These are phyloP conservation scores for Aspergillus nidulans DNA, from an alignment of 495 filamentous ascomycete genomes.

Conservation along the genomic window DNA sequence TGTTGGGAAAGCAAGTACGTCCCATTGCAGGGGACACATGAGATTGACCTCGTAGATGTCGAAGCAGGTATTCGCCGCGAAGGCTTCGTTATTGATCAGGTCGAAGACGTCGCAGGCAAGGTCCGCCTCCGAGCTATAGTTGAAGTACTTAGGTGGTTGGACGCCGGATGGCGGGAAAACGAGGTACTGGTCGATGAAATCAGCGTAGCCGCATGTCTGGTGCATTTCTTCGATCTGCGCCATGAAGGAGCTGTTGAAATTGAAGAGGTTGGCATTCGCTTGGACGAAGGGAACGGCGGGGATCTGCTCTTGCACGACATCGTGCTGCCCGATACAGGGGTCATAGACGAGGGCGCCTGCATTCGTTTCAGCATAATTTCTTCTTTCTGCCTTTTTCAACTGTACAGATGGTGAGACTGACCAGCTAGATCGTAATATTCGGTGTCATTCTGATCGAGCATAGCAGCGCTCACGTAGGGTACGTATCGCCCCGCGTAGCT, in stretches of 20 bases:
- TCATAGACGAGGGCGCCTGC: constrained; percentile 39
- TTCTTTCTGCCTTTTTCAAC: neutral
- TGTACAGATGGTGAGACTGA: neutral
- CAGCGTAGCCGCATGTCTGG: constrained; percentile 52
- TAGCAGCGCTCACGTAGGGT: constrained; percentile 50
- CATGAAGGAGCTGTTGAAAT: constrained; percentile 52
- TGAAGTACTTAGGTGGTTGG: constrained; percentile 35
- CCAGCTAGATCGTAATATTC: constrained; percentile 42
- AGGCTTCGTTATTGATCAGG: constrained; percentile 41
- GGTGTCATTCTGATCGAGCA: constrained; percentile 46
- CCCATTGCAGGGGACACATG: constrained; percentile 42
- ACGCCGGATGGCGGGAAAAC: constrained; percentile 47
- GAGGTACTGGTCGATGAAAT: constrained; percentile 53
- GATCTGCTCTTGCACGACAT: constrained; percentile 36
- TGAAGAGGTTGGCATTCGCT: constrained; percentile 50
- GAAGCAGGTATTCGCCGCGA: constrained; percentile 56
- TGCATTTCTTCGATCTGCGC: constrained; percentile 43
- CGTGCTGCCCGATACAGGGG: constrained; percentile 39
- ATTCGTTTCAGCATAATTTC: neutral
- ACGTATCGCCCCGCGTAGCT: constrained; percentile 55
- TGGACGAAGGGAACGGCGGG: constrained; percentile 46
- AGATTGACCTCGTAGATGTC: constrained; percentile 53
- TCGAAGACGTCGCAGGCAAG: constrained; percentile 51
- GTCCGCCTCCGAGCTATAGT: constrained; percentile 19
- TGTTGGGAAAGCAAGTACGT: constrained; percentile 46